phyloP scores from a whole-genome alignment of 2,329 filamentous ascomycete genomes.

The Fusarium luffae region DNA sequence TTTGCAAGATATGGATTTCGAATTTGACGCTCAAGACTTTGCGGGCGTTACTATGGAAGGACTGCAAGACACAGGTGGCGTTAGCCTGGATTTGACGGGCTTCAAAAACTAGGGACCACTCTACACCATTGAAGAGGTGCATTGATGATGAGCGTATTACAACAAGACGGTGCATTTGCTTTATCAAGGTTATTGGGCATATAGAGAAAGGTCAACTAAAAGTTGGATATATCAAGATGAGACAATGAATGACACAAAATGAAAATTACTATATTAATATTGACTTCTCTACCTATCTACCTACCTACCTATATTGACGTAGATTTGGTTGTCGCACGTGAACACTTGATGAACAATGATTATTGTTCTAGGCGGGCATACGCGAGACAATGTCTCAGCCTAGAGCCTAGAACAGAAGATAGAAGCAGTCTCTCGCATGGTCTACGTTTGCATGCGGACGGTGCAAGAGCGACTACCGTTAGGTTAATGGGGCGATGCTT shows the following conservation, averaged over 20 bases:
- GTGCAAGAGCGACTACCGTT: conserved; percentile 6
- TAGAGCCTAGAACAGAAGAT: conserved; percentile 15
- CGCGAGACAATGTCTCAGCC: conserved; percentile 22
- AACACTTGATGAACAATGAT: neutral
- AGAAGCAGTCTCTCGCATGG: conserved; percentile 16
- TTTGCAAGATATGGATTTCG: conserved; percentile 58
- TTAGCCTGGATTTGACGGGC: conserved; percentile 41
- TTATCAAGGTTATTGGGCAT: neutral
- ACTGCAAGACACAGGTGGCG: conserved; percentile 47
- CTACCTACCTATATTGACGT: neutral
- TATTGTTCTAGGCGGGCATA: conserved; percentile 1
- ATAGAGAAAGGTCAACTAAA: neutral
- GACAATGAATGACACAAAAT: neutral
- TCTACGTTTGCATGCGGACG: conserved; percentile 28
- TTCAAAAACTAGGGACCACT: conserved; percentile 42
- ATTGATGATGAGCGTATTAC: conserved; percentile 8
- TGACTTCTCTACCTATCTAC: neutral
- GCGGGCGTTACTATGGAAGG: conserved; percentile 43
- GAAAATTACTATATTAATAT: neutral
- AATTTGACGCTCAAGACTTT: conserved; percentile 50
- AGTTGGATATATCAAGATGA: conserved; percentile 22
- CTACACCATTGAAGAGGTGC: conserved; percentile 39
- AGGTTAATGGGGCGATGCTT: conserved; percentile 23
- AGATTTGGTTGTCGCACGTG: neutral
- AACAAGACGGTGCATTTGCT: conserved; percentile 3